These are phyloP conservation scores for Ceratocystis cacaofunesta DNA, from an alignment of 2,329 filamentous ascomycete genomes.

Conservation along the genomic window DNA sequence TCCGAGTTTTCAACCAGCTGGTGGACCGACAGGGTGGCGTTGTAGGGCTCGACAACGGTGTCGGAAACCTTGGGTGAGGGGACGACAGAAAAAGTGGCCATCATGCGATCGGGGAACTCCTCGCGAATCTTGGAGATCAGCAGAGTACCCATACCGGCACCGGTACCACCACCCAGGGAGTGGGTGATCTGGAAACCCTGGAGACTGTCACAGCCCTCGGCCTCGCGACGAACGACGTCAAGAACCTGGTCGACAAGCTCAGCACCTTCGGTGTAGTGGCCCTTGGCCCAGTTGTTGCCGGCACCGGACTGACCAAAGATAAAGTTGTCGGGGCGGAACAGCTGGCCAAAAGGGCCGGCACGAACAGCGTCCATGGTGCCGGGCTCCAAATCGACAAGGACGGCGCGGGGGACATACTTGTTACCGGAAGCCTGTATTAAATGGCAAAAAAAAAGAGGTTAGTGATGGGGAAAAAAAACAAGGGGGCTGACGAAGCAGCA, in stretches of 20 bases:
- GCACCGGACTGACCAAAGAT: constrained; percentile 98
- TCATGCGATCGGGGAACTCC: constrained; percentile 99
- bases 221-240: constrained; percentile 96
- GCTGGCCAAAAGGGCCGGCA: constrained; percentile 92
- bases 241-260: constrained; percentile 97
- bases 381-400: constrained; percentile 98
- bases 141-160: constrained; percentile 99
- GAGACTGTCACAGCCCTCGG: constrained; percentile 97
- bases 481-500: background rate
- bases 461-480: background rate
- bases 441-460: constrained; percentile 16
- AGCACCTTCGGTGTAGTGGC: constrained; percentile 99
- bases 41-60: constrained; percentile 99
- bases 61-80: constrained; percentile 99
- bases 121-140: constrained; percentile 99
- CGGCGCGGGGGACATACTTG: constrained; percentile 98
- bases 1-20: constrained; percentile 99
- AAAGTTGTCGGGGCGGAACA: constrained; percentile 99
- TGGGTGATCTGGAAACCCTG: constrained; percentile 99
- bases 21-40: constrained; percentile 96
- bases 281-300: constrained; percentile 99
- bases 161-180: constrained; percentile 98
- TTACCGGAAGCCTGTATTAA: constrained; percentile 68
- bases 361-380: constrained; percentile 99
- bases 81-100: constrained; percentile 98